Conservation (phyloP, 1,284 basidiomycete species). For the Austropuccinia psidii region DNA sequence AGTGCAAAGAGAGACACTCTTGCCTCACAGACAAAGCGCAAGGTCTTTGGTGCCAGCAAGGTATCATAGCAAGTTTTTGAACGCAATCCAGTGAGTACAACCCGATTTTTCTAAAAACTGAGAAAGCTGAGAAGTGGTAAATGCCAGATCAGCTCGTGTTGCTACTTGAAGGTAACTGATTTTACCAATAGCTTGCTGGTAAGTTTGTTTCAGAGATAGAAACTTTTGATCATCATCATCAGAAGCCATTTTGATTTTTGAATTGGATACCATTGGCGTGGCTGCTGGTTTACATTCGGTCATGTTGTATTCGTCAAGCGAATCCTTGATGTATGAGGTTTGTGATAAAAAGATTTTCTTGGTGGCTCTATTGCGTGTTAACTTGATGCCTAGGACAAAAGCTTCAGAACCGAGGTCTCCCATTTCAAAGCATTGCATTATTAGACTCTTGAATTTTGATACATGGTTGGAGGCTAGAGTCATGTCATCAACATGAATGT, state of each 20-base stretch:
- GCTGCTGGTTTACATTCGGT: neutral
- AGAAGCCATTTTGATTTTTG: neutral
- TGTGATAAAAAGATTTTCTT: neutral
- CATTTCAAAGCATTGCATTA: neutral
- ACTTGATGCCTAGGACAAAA: neutral
- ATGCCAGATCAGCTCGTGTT: neutral
- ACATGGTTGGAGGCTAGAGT: neutral
- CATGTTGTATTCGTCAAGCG: neutral
- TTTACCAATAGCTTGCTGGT: neutral
- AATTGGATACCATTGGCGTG: neutral
- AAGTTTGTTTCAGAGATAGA: neutral
- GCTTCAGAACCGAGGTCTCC: neutral
- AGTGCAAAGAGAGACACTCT: no score
- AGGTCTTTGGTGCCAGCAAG: no score
- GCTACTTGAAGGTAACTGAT: neutral
- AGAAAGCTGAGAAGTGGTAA: slow-evolving; percentile 1
- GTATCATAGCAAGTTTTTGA: neutral
- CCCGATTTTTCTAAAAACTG: neutral
- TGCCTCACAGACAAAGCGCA: no score
- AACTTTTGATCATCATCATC: neutral
- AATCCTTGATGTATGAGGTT: neutral
- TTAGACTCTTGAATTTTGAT: neutral
- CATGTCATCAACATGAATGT: slow-evolving; percentile 6
- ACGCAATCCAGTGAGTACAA: neutral
- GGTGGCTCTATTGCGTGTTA: neutral